Evolutionary conservation across 139 green algal genomes (phyloP).

Genomic region (Volvox africanus): DNA sequence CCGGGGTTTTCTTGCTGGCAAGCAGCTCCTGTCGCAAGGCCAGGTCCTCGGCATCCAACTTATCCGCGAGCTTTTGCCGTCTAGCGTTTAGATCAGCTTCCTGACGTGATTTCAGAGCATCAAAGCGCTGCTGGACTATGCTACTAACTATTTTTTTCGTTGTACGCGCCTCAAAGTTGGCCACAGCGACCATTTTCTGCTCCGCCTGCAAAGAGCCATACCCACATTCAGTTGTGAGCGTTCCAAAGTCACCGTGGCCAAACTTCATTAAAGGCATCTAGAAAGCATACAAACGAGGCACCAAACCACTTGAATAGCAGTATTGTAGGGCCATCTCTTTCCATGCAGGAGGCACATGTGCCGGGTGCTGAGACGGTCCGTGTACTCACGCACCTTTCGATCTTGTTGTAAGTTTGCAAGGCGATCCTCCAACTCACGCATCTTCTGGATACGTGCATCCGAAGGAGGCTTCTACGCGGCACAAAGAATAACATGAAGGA

Average conservation of each 20-base stretch:
- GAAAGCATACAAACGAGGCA: no score
- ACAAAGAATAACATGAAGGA: neutral
- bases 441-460: conserved; percentile 64
- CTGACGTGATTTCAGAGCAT: conserved; percentile 51
- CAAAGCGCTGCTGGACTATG: conserved; percentile 54
- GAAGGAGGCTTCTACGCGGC: conserved; percentile 42
- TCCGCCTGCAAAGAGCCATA: neutral
- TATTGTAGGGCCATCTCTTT: no score
- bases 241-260: neutral
- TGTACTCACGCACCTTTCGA: neutral
- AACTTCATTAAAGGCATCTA: no score
- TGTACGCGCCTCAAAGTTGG: conserved; percentile 39
- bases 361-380: neutral
- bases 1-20: conserved; percentile 62
- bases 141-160: conserved; percentile 43
- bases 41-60: conserved; percentile 86
- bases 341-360: neutral
- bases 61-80: conserved; percentile 56
- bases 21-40: conserved; percentile 85
- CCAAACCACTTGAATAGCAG: no score
- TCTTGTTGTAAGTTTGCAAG: conserved; percentile 54
- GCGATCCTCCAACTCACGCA: conserved; percentile 64
- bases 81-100: conserved; percentile 60
- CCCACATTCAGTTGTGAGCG: neutral
- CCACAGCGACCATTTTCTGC: conserved; percentile 18